Conservation (phyloP, 495 filamentous ascomycete species). For the Penicillium pulvis region DNA sequence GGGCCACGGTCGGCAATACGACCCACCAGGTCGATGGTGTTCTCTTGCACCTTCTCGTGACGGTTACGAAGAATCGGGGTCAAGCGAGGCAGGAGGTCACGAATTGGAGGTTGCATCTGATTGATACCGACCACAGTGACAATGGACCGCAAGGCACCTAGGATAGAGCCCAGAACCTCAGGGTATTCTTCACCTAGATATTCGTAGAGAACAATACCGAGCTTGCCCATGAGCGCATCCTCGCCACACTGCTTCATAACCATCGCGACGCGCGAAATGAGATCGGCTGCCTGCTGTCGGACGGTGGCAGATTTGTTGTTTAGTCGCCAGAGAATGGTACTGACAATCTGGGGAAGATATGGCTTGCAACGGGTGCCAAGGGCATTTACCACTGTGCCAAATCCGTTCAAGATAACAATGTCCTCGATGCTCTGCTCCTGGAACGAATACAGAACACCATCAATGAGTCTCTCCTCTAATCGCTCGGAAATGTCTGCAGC, state of each 20-base stretch:
- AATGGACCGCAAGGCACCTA: slow-evolving; percentile 92
- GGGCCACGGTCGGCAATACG: slow-evolving; percentile 97
- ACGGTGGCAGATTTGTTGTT: slow-evolving; percentile 98
- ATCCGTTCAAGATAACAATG: slow-evolving; percentile 95
- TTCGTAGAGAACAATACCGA: slow-evolving; percentile 96
- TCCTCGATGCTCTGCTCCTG: slow-evolving; percentile 98
- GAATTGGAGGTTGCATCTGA: slow-evolving; percentile 98
- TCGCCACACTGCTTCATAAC: slow-evolving; percentile 99
- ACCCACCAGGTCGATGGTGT: slow-evolving; percentile 98
- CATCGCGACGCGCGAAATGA: slow-evolving; percentile 94
- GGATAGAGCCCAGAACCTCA: slow-evolving; percentile 94
- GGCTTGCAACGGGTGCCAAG: slow-evolving; percentile 92
- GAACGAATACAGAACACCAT: slow-evolving; percentile 96
- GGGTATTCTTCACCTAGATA: slow-evolving; percentile 99
- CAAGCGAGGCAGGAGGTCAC: slow-evolving; percentile 90
- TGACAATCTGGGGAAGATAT: slow-evolving; percentile 94
- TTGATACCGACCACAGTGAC: slow-evolving; percentile 98
- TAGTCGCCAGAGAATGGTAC: slow-evolving; percentile 93
- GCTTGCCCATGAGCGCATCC: slow-evolving; percentile 92
- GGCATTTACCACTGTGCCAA: slow-evolving; percentile 96
- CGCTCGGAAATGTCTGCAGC: slow-evolving; percentile 92
- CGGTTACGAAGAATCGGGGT: slow-evolving; percentile 97
- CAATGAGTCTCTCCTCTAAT: slow-evolving; percentile 88
- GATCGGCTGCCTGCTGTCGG: slow-evolving; percentile 93
- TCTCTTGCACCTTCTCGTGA: slow-evolving; percentile 99